Base-by-base conservation (phyloP, 2,329 filamentous ascomycete genomes). In the Paraphoma chrysanthemicola region DNA sequence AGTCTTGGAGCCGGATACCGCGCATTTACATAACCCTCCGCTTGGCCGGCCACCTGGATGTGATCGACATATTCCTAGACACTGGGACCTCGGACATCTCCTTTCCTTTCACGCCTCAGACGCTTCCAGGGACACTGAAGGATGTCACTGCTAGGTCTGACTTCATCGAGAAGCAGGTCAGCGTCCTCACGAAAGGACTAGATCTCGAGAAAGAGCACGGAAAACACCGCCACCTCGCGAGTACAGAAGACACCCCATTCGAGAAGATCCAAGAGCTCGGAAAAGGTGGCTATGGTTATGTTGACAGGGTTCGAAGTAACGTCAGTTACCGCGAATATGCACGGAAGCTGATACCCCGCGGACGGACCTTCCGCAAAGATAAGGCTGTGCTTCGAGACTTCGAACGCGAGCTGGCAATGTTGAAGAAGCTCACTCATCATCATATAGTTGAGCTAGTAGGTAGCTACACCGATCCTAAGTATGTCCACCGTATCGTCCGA, bases 381-480 rank as follows among this genome's bases (percentile, higher is more conserved):
- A n/a, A 14, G 17, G 12, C 36, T 7, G 23, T 50, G 10, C 36
- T 50, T 4, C 33, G 23, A 28, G 47, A 42, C 23, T 50, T 50
- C 18, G 36, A 43, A 43, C 11, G 28, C 8, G 50, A 52, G 43
- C 18, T 46, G 4, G 50, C 4, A 29, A 23, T 12, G 43, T 44
- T 53, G 18, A 72, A 72, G 36, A 51, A 53, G n/a, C 44, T 75
- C 7, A 60, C 53, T 9, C 71, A 76, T 54, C 51, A 41, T 5
- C 70, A 74, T 51, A 51, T 72, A 7, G 68, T 72, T 14, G 52
- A 65, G 43, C 59, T 69, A 18, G 58, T 73, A 30, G 66, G 71
- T 36, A 70, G 64, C 44, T 74, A 71, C 49, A 73, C 70, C 4
- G 72, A 75, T 44, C 42, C 57, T 4, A 52, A 57, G 3, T 68